phyloP scores from a whole-genome alignment of 1,284 basidiomycete species.

The Melampsora americana region DNA sequence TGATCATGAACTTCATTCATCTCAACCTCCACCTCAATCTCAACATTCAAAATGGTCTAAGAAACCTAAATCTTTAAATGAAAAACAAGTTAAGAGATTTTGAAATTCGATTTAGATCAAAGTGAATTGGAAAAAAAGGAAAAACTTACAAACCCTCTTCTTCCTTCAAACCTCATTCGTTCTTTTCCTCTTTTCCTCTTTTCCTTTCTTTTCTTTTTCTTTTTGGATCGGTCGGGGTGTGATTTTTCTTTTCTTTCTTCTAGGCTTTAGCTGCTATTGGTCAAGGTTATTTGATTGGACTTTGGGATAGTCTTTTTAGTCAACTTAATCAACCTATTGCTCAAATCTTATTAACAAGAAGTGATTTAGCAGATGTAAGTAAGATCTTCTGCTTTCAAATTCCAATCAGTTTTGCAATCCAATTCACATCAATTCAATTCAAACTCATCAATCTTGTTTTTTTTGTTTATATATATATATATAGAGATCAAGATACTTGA shows the following conservation, averaged over 20 bases:
- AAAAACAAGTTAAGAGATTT: conserved; percentile 77
- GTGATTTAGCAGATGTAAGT: conserved; percentile 92
- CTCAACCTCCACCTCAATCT: neutral
- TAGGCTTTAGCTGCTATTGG: conserved; percentile 90
- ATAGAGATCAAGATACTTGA: conserved; percentile 80
- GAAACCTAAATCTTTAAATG: conserved; percentile 76
- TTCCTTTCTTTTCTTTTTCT: neutral
- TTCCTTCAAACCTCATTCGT: too few relatives aligned
- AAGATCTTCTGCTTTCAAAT: too few relatives aligned
- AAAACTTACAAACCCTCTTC: too few relatives aligned
- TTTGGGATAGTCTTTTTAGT: conserved; percentile 94
- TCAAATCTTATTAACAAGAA: conserved; percentile 87
- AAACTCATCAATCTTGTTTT: too few relatives aligned
- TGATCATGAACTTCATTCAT: too few relatives aligned
- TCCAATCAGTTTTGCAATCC: too few relatives aligned
- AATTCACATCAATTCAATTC: too few relatives aligned
- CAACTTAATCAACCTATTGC: conserved; percentile 92
- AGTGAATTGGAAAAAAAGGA: too few relatives aligned
- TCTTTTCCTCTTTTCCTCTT: too few relatives aligned
- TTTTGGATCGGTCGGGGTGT: neutral
- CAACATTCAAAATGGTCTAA: conserved; percentile 61
- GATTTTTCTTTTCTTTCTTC: conserved; percentile 7
- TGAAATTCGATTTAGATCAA: too few relatives aligned
- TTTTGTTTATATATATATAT: too few relatives aligned
- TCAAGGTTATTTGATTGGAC: conserved; percentile 87